phyloP scores from a whole-genome alignment of 1,139 yeast genomes.

The Taphrina betulina region DNA sequence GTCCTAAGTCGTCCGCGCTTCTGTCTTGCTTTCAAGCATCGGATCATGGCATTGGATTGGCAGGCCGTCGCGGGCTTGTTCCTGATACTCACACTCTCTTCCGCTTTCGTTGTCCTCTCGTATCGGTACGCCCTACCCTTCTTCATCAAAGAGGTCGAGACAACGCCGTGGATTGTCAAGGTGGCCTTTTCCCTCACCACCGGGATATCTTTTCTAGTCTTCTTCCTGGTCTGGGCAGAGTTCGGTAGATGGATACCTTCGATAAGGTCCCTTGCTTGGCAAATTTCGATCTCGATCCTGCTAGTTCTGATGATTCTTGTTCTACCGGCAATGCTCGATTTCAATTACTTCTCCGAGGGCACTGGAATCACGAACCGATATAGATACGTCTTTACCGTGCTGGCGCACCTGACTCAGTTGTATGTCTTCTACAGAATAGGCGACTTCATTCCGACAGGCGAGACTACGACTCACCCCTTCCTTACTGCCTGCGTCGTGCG shows the following conservation, averaged over 20 bases:
- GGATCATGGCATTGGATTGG: neutral
- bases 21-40: too few species aligned
- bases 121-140: constrained; percentile 15
- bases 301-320: constrained; percentile 44
- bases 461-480: constrained; percentile 37
- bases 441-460: constrained; percentile 41
- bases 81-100: neutral
- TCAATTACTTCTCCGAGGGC: constrained; percentile 38
- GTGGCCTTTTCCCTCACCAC: constrained; percentile 12
- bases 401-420: constrained; percentile 42
- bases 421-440: constrained; percentile 43
- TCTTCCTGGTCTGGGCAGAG: constrained; percentile 30
- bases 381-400: constrained; percentile 35
- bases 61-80: neutral
- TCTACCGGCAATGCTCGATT: constrained; percentile 45
- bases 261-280: constrained; percentile 43
- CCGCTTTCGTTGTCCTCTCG: constrained; percentile 6
- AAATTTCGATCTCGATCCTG: constrained; percentile 42
- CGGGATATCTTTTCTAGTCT: constrained; percentile 18
- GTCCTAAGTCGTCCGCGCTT: too few species aligned
- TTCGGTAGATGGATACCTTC: constrained; percentile 27
- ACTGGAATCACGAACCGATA: constrained; percentile 37
- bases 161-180: constrained; percentile 6
- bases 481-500: constrained; percentile 52
- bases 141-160: constrained; percentile 14